Evolutionary conservation across 495 filamentous ascomycete species (phyloP), one percentile per base, ranked within the genome.

Genomic region (Penicillium steckii): DNA sequence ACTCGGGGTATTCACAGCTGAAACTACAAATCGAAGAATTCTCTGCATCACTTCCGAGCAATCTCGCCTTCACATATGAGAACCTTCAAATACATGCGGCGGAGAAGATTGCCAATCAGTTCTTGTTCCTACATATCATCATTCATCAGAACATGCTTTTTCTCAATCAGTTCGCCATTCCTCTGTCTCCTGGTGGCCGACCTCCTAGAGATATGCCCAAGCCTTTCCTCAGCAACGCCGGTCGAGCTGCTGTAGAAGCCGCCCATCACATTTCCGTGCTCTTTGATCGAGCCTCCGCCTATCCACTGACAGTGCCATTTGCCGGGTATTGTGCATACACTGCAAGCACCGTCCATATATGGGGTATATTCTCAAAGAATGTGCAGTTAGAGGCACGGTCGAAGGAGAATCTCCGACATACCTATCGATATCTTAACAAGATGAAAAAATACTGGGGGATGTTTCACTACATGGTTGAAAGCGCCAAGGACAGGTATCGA

Each of bases 401-500:
- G 22, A 96, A 92, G 70, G 83, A 86, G 59, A 89, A 95, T 62
- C 80, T 97, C n/a, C 84, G 87, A 2, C 88, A 85, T 50, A 97
- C 95, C 35, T 86, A 97, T 54, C 86, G 87, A 58, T 98, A 95
- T 54, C 74, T 98, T 21, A 84, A 85, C 54, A 93, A 93, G 67
- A 94, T 97, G 87, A 96, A 95, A 73, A 88, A 87, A 53, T 91
- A 94, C 64, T 98, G 94, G 94, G 94, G 92, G 48, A 91, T 96
- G 85, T 96, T 97, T 65, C 90, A 95, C 64, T 96, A 88, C 68
- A 93, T 97, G 83, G 86, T 88, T 2, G 90, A 97, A 61, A 95
- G 93, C 64, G 79, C 96, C 23, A 92, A 93, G 52, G 89, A 94
- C 50, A 85, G 94, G 50, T 98, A 95, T 67, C 82, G 85, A 44